Conservation (phyloP, 2,329 filamentous ascomycete genomes). For the Neurospora sp. region DNA sequence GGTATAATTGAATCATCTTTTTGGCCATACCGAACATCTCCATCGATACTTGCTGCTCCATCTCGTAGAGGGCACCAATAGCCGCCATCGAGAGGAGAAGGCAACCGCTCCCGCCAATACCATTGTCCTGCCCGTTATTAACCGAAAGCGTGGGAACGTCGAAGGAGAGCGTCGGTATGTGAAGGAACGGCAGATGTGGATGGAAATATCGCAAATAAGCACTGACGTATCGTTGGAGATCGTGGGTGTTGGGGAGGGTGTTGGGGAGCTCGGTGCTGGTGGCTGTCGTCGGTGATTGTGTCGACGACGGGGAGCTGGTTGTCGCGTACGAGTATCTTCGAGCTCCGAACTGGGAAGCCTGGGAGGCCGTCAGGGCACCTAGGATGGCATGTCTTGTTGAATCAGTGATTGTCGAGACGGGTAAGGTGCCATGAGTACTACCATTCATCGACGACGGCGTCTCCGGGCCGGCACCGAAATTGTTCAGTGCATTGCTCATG, state of each 20-base stretch:
- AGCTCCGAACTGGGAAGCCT: slow-evolving; percentile 44
- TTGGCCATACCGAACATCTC: slow-evolving; percentile 89
- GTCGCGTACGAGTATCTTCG: slow-evolving; percentile 56
- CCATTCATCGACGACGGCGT: slow-evolving; percentile 64
- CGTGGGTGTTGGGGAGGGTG: slow-evolving; percentile 67
- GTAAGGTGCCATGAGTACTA: slow-evolving; percentile 48
- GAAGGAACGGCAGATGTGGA: slow-evolving; percentile 88
- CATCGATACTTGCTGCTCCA: slow-evolving; percentile 68
- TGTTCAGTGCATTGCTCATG: slow-evolving; percentile 54
- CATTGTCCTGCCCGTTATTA: slow-evolving; percentile 49
- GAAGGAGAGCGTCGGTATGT: slow-evolving; percentile 85
- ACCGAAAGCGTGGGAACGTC: slow-evolving; percentile 63
- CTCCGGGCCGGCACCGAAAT: slow-evolving; percentile 55
- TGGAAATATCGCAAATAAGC: slow-evolving; percentile 90
- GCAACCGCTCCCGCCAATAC: slow-evolving; percentile 73
- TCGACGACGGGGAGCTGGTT: slow-evolving; percentile 44
- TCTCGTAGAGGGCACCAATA: slow-evolving; percentile 66
- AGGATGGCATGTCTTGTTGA: slow-evolving; percentile 52
- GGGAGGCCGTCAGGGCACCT: slow-evolving; percentile 42
- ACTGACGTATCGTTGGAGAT: slow-evolving; percentile 82
- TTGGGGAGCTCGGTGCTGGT: slow-evolving; percentile 41
- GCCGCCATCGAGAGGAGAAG: slow-evolving; percentile 81
- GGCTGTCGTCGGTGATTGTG: slow-evolving; percentile 38
- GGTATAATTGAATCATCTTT: slow-evolving; percentile 87
- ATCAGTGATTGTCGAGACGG: slow-evolving; percentile 56